Base-by-base conservation (phyloP, 306 rosid species). In the Vicia sativa region DNA sequence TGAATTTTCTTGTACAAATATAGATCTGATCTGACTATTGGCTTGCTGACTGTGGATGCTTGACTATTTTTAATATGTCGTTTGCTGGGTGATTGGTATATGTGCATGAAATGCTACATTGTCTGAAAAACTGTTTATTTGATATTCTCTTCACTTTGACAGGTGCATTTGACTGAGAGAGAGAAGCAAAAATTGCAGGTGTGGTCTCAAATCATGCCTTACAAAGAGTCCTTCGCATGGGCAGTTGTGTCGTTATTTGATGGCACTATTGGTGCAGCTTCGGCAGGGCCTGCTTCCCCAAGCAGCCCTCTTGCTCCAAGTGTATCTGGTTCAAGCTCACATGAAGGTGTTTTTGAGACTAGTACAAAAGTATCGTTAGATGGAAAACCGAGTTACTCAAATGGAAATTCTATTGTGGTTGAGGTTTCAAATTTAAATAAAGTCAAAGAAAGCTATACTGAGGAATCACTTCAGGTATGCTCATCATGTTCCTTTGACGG, bases 121-220 rank as follows among this genome's bases (percentile, higher is more conserved):
- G 38, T 58, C 6, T 29, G 48, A 61, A 77, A 52, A 31, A 56
- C 15, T 71, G 46, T 67, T 13, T 45, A 12, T 37, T 50, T 74
- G 50, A 77, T 16, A 34, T 70, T 70, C 53, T 72, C 45, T 78
- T 69, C 70, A 38, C 62, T 65, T 74, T 75, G 62, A 72, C 91
- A 93, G 99, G 99, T 72, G 72, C 90, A 87, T 57, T 82, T 93
- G 92, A 77, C 82, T 74, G 99, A 93, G 84, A 88, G 95, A 85
- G 99, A 93, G 72, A 93, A 78, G 89, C 99, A 93, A 76, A 93
- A 93, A 76, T 85, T 93, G 85, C 97, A 90, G 96, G 96, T 93
- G 89, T 93, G 99, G 99, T 90, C 99, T 85, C 91, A 90, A 78
- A 79, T 93, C 86, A 90, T 93, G 99, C 99, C 99, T 76, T 90